phyloP scores from a whole-genome alignment of 2,329 filamentous ascomycete species.

The Fusarium clavum region DNA sequence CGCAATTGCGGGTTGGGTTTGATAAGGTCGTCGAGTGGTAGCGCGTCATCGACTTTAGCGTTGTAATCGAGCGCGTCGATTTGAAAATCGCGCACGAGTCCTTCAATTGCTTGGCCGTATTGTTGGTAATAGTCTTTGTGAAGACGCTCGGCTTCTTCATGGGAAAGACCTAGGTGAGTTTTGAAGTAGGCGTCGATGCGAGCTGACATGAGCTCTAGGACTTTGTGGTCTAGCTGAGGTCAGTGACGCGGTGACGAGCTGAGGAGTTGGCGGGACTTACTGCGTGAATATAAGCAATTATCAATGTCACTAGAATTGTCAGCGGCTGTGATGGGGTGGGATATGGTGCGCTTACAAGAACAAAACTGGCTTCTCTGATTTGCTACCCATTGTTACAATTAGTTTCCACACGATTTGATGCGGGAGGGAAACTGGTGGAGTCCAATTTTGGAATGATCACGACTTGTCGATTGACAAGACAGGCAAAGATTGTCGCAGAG shows the following conservation, averaged over 20 bases:
- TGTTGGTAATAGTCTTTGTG: constrained; percentile 93
- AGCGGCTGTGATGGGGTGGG: not conserved
- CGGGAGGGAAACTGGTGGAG: rapidly evolving
- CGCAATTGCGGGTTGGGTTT: constrained; percentile 80
- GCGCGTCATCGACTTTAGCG: constrained; percentile 89
- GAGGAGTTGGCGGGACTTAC: constrained; percentile 57
- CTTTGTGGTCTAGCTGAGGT: constrained; percentile 69
- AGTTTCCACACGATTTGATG: too few species aligned
- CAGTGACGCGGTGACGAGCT: not conserved
- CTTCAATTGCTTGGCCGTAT: constrained; percentile 97
- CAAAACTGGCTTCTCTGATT: constrained; percentile 52
- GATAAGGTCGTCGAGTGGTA: constrained; percentile 89
- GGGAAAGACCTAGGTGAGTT: constrained; percentile 76
- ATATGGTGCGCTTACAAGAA: constrained; percentile 51
- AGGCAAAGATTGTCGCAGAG: not conserved
- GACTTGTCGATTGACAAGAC: not conserved
- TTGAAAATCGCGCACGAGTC: constrained; percentile 90
- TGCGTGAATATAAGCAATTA: constrained; percentile 94
- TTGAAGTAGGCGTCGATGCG: constrained; percentile 76
- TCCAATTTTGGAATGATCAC: too few species aligned
- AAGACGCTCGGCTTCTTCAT: constrained; percentile 83
- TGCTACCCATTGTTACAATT: not conserved
- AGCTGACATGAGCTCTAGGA: constrained; percentile 87
- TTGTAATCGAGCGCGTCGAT: constrained; percentile 97
- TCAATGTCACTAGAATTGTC: constrained; percentile 85